Conservation (phyloP, 2,329 filamentous ascomycete species). For the Macroventuria anomochaeta region DNA sequence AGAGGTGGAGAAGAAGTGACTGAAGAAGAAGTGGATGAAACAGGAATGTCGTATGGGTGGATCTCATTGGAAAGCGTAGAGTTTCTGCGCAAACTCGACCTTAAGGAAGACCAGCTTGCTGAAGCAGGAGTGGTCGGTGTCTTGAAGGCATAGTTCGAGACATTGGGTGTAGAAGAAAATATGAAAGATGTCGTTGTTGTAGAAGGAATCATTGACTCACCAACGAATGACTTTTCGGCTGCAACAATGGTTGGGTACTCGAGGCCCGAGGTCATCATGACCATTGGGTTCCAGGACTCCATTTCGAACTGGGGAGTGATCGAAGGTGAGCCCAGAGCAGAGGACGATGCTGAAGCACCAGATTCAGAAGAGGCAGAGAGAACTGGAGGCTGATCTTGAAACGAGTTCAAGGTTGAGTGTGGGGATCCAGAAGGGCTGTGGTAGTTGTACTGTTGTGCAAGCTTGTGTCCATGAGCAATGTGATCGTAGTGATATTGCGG, state of each 20-base stretch:
- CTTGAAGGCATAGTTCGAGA: constrained; percentile 37
- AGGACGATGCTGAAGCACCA: constrained; percentile 59
- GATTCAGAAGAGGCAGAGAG: constrained; percentile 59
- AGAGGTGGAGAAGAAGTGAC: not conserved
- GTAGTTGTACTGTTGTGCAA: constrained; percentile 45
- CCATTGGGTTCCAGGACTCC: constrained; percentile 64
- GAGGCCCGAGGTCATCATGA: constrained; percentile 66
- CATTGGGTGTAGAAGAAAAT: constrained; percentile 23
- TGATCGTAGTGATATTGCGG: constrained; percentile 47
- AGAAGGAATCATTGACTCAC: constrained; percentile 56
- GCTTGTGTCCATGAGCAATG: constrained; percentile 47
- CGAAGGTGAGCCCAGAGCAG: constrained; percentile 60
- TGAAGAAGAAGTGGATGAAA: not conserved
- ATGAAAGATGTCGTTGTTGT: constrained; percentile 7
- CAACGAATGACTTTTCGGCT: constrained; percentile 56
- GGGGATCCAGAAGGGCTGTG: constrained; percentile 53
- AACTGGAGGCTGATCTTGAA: constrained; percentile 55
- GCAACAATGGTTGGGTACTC: constrained; percentile 58
- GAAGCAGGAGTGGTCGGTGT: constrained; percentile 46
- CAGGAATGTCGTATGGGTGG: not conserved
- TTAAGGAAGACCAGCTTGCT: constrained; percentile 46
- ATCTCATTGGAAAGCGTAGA: constrained; percentile 26
- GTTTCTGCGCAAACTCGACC: constrained; percentile 28
- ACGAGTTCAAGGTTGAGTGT: constrained; percentile 54
- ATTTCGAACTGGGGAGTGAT: constrained; percentile 65